Base-by-base conservation (phyloP, 805 yeast species). In the Priceomyces castillae region DNA sequence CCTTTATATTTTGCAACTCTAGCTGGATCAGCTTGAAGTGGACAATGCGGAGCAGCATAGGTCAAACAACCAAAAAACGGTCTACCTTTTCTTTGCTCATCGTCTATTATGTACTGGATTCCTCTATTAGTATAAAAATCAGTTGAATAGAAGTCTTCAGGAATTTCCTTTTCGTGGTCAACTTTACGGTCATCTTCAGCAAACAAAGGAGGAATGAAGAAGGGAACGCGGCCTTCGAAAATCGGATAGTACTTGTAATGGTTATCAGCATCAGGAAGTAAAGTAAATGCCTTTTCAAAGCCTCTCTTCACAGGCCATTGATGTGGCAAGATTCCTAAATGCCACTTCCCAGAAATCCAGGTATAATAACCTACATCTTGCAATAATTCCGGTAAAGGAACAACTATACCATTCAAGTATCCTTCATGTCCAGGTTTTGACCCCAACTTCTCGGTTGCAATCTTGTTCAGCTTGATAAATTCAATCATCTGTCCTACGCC, bases 31-130 rank as follows among this genome's bases (percentile, higher is more conserved):
- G 84, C 84, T 57, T 80, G 84, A 51, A 71, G 69, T 9, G 85
- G 85, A 84, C 85, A 80, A 53, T 80, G 84, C 2, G 84, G 85
- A 1, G 85, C 84, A 3, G 83, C 78, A 51, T 76, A 79, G 5
- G 84, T 80, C 44, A 80, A 60, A 18, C 66, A 58, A 3, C 80
- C 78, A 44, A 78, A 75, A 47, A 76, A 80, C 7, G 84, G 84
- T 50, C 74, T 61, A n/a, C 62, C 75, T 3, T 52, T 50, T 39
- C 77, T 59, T 3, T 48, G 42, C 11, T 56, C 49, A 22, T 51
- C 47, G 10, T 36, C 38, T 38, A 58, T 52, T 42, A 73, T 53
- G 34, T 58, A 69, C 20, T 68, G 72, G 33, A 77, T 46, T 10
- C 66, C 69, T 47, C 66, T 72, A 39, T 67, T 67, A 11, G 80